Evolutionary conservation across 2,329 filamentous ascomycete species (phyloP).

Genomic region (Cladosporium cucumerinum): DNA sequence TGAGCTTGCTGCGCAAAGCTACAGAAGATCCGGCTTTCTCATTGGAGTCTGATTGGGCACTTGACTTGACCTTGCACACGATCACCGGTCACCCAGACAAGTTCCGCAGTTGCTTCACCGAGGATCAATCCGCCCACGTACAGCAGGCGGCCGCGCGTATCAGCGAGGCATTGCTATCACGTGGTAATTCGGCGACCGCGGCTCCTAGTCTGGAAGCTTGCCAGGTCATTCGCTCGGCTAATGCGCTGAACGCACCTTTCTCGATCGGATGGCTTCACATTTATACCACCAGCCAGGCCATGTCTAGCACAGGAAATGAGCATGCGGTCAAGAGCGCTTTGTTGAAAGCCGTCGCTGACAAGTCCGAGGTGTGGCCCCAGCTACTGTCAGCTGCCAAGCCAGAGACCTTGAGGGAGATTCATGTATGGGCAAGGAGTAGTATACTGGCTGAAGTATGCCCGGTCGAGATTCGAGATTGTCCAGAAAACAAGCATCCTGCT

Average conservation of each 20-base stretch:
- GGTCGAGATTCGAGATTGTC: constrained; percentile 1
- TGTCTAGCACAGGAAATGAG: background rate
- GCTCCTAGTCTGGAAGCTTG: background rate
- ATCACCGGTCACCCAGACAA: constrained; percentile 1
- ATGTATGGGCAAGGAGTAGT: constrained; percentile 33
- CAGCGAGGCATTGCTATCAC: constrained; percentile 6
- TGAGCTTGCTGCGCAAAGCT: constrained; percentile 19
- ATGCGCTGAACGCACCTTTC: constrained; percentile 10
- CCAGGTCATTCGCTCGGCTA: constrained; percentile 11
- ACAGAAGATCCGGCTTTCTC: constrained; percentile 16
- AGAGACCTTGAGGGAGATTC: constrained; percentile 26
- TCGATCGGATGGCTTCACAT: constrained; percentile 6
- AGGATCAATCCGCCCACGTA: background rate
- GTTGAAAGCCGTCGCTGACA: constrained; percentile 39
- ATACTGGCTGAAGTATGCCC: constrained; percentile 26
- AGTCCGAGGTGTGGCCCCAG: constrained; percentile 43
- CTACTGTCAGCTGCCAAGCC: constrained; percentile 39
- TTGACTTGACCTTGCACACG: background rate
- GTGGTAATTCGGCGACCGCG: background rate
- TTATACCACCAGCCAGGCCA: background rate
- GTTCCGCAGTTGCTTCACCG: background rate
- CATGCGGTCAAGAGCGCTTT: constrained; percentile 30
- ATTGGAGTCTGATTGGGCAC: background rate
- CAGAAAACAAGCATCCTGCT: background rate
- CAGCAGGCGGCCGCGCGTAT: constrained; percentile 4